phyloP scores from a whole-genome alignment of 2,329 filamentous ascomycete species.

The Helotiales sp. region DNA sequence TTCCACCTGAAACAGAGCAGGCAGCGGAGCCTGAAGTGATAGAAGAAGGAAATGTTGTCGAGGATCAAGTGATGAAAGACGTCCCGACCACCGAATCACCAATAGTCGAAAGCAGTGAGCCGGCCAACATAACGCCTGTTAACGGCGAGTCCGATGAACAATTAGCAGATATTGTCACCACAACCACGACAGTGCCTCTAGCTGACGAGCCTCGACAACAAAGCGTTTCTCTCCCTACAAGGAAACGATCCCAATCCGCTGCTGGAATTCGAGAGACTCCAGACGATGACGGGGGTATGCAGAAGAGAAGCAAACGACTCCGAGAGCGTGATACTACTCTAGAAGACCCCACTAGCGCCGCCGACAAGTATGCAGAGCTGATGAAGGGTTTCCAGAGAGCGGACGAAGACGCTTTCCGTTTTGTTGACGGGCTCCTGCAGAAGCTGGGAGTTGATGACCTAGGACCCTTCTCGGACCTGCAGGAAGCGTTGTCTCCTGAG shows the following conservation, averaged over 20 bases:
- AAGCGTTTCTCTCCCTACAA: slow-evolving; percentile 36
- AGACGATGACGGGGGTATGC: slow-evolving; percentile 57
- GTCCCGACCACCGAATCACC: slow-evolving; percentile 26
- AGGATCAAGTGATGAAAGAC: slow-evolving; percentile 32
- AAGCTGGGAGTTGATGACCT: slow-evolving; percentile 34
- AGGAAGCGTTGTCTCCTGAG: slow-evolving; percentile 26
- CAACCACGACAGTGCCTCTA: slow-evolving; percentile 24
- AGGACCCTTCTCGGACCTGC: slow-evolving; percentile 29
- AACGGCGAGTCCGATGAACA: slow-evolving; percentile 22
- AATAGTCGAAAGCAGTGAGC: slow-evolving; percentile 20
- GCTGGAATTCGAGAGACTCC: slow-evolving; percentile 56
- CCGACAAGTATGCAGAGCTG: slow-evolving; percentile 52
- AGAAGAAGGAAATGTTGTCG: background rate
- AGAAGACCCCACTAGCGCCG: slow-evolving; percentile 51
- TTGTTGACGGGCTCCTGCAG: slow-evolving; percentile 28
- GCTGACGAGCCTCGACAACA: slow-evolving; percentile 19
- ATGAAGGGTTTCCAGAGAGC: slow-evolving; percentile 41
- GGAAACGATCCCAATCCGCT: slow-evolving; percentile 63
- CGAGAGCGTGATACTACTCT: slow-evolving; percentile 57
- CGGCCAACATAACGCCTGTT: slow-evolving; percentile 14
- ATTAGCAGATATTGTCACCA: slow-evolving; percentile 20
- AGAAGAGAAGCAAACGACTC: slow-evolving; percentile 66
- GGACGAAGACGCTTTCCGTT: slow-evolving; percentile 34
- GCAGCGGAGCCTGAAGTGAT: background rate
- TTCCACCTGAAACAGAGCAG: slow-evolving; percentile 22